These are phyloP conservation scores for Pluteus cervinus DNA, from an alignment of 768 basidiomycete genomes.

Conservation along the genomic window DNA sequence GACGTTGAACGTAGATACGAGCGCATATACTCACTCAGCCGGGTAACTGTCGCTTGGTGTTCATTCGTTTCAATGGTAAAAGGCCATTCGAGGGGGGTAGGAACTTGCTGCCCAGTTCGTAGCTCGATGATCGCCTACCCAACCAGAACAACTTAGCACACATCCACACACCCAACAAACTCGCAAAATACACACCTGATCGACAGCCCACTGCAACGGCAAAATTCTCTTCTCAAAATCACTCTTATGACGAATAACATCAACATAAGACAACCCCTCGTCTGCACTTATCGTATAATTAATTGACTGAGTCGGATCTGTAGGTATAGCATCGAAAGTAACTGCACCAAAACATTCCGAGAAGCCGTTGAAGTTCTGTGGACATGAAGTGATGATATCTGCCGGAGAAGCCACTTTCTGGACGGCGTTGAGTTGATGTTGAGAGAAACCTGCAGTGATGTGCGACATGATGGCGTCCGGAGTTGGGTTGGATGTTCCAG, in stretches of 20 bases:
- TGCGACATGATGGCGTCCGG: slow-evolving; percentile 54
- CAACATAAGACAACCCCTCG: slow-evolving; percentile 54
- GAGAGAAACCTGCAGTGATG: slow-evolving; percentile 47
- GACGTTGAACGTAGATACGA: neutral
- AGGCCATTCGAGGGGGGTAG: slow-evolving; percentile 67
- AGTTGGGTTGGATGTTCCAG: slow-evolving; percentile 46
- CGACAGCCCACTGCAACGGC: slow-evolving; percentile 75
- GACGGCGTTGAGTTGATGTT: slow-evolving; percentile 41
- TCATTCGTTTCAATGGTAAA: slow-evolving; percentile 64
- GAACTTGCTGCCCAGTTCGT: slow-evolving; percentile 46
- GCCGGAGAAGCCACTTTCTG: slow-evolving; percentile 38
- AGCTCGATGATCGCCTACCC: slow-evolving; percentile 74
- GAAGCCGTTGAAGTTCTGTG: slow-evolving; percentile 65
- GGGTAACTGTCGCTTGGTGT: slow-evolving; percentile 46
- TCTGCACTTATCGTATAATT: slow-evolving; percentile 73
- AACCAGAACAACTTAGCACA: too few relatives aligned
- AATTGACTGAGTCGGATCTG: slow-evolving; percentile 29
- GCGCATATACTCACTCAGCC: slow-evolving; percentile 41
- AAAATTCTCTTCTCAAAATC: slow-evolving; percentile 65
- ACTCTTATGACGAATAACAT: slow-evolving; percentile 59
- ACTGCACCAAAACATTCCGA: slow-evolving; percentile 70
- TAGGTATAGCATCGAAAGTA: slow-evolving; percentile 53
- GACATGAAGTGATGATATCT: slow-evolving; percentile 54
- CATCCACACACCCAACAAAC: neutral
- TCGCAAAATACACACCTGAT: slow-evolving; percentile 38